Evolutionary conservation across 2,329 filamentous ascomycete species (phyloP).

Genomic region (Nemania sp.): DNA sequence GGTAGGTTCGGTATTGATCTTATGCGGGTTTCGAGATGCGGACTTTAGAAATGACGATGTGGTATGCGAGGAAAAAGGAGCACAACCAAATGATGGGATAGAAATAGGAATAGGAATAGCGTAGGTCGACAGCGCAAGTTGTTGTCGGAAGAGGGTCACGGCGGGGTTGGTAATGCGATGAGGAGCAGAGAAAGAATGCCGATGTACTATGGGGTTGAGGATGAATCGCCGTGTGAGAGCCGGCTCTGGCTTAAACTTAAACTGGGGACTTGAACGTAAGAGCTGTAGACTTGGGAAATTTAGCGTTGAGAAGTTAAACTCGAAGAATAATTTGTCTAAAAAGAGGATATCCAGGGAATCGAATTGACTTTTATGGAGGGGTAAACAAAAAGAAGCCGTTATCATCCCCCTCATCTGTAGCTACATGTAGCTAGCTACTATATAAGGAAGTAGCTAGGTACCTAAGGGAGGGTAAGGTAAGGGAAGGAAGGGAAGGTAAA

Average conservation of each 20-base stretch:
- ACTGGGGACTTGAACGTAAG: too few species aligned
- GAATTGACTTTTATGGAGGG: constrained; percentile 8
- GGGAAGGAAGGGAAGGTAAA: too few species aligned
- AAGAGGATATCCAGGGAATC: not conserved
- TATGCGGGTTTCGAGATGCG: too few species aligned
- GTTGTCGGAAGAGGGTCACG: not conserved
- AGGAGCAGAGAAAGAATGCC: not conserved
- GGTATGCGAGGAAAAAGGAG: too few species aligned
- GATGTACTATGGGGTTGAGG: not conserved
- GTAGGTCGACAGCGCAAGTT: not conserved
- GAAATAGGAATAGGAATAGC: not conserved
- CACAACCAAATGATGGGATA: too few species aligned
- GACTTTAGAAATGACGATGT: too few species aligned
- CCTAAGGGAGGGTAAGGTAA: too few species aligned
- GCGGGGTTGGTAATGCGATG: too few species aligned
- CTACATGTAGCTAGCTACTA: not conserved
- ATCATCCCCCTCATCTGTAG: too few species aligned
- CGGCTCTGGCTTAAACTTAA: not conserved
- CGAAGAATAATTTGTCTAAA: not conserved
- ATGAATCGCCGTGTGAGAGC: not conserved
- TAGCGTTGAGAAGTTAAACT: too few species aligned
- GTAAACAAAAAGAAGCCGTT: not conserved
- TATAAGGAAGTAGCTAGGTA: not conserved
- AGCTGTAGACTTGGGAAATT: too few species aligned
- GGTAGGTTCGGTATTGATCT: too few species aligned